Evolutionary conservation across 768 basidiomycete genomes (phyloP).

Genomic region (Hericium alpestre): DNA sequence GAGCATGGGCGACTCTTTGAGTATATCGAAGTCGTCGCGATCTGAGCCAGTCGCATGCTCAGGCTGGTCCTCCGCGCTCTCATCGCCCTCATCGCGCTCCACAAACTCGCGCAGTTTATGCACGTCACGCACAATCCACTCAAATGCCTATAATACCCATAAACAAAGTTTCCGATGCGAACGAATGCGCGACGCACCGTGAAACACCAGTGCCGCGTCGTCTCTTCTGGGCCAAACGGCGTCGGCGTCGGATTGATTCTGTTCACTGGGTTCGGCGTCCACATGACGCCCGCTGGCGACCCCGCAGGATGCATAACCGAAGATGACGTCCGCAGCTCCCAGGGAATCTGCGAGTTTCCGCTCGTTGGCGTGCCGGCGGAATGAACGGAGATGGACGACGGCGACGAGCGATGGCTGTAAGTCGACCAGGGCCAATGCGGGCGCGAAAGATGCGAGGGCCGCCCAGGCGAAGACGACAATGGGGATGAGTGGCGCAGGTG

Average conservation of each 20-base stretch:
- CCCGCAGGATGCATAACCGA: slow-evolving; percentile 14
- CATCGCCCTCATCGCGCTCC: slow-evolving; percentile 25
- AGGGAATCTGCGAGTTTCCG: slow-evolving; percentile 9
- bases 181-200: slow-evolving; percentile 28
- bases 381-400: slow-evolving; percentile 21
- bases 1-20: slow-evolving; percentile 54
- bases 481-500: slow-evolving; percentile 5
- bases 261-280: slow-evolving; percentile 8
- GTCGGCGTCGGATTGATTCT: slow-evolving; percentile 7
- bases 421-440: slow-evolving; percentile 53
- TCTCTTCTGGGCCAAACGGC: slow-evolving; percentile 28
- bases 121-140: slow-evolving; percentile 58
- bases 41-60: slow-evolving; percentile 19
- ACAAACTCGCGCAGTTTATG: slow-evolving; percentile 47
- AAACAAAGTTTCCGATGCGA: neutral
- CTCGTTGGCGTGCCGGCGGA: slow-evolving; percentile 15
- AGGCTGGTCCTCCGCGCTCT: slow-evolving; percentile 18
- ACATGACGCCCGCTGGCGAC: slow-evolving; percentile 15
- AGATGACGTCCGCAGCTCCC: slow-evolving; percentile 18
- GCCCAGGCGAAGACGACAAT: slow-evolving; percentile 9
- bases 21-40: slow-evolving; percentile 43
- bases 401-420: slow-evolving; percentile 24
- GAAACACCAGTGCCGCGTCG: slow-evolving; percentile 56
- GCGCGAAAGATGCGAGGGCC: slow-evolving; percentile 17
- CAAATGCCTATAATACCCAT: slow-evolving; percentile 42